Evolutionary conservation across 2,329 filamentous ascomycete species (phyloP).

Genomic region (Aspergillus ibericus): DNA sequence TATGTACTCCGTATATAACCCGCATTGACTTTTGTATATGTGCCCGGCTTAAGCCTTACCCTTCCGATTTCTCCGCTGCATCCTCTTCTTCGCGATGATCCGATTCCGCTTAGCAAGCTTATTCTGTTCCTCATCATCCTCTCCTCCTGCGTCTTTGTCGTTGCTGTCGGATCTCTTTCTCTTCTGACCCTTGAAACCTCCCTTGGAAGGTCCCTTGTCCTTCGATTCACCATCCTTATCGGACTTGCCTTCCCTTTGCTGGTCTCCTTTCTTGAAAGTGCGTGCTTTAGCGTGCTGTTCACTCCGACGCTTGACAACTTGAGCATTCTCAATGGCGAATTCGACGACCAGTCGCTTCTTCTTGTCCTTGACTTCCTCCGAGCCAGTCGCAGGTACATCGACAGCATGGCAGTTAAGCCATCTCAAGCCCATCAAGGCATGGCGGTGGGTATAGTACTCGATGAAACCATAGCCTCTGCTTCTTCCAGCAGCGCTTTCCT

Average conservation of each 20-base stretch:
- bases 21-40: slow-evolving; percentile 8
- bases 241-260: slow-evolving; percentile 17
- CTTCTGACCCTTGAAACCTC: slow-evolving; percentile 28
- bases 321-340: slow-evolving; percentile 96
- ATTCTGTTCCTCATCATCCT: slow-evolving; percentile 48
- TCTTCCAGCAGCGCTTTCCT: slow-evolving; percentile 73
- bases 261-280: slow-evolving; percentile 17
- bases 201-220: slow-evolving; percentile 14
- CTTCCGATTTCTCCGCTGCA: slow-evolving; percentile 67
- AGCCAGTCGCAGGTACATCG: slow-evolving; percentile 35
- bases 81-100: slow-evolving; percentile 82
- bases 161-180: slow-evolving; percentile 33
- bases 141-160: slow-evolving; percentile 20
- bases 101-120: slow-evolving; percentile 65
- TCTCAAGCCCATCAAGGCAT: slow-evolving; percentile 88
- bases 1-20: slow-evolving; percentile 6
- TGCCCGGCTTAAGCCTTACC: slow-evolving; percentile 27
- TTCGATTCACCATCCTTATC: slow-evolving; percentile 27
- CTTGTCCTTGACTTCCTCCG: slow-evolving; percentile 60
- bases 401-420: slow-evolving; percentile 82
- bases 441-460: slow-evolving; percentile 91
- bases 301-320: slow-evolving; percentile 78
- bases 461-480: slow-evolving; percentile 96
- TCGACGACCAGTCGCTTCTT: slow-evolving; percentile 91
- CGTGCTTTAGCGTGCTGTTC: slow-evolving; percentile 33